A percentile compares a stretch with the other conserved stretches of the same genome.
Conservation (phyloP, 2,329 filamentous ascomycete genomes). For the Colletotrichum musae region DNA sequence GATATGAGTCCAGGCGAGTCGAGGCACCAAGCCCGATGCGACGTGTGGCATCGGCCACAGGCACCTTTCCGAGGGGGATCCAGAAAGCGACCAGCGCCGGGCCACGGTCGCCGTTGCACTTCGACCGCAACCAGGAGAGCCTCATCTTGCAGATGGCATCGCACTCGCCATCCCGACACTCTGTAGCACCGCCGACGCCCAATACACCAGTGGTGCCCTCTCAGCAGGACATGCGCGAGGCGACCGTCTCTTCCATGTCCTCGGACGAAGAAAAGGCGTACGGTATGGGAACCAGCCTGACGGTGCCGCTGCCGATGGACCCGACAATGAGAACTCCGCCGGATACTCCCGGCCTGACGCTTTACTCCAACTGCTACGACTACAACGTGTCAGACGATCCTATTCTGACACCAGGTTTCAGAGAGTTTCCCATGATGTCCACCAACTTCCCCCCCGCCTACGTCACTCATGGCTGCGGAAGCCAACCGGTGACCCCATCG, state of each 20-base stretch:
- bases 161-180: constrained; percentile 59
- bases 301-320: constrained; percentile 51
- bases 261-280: constrained; percentile 55
- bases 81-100: constrained; percentile 54
- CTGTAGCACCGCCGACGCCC: constrained; percentile 64
- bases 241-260: constrained; percentile 54
- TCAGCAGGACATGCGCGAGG: constrained; percentile 56
- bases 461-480: constrained; percentile 56
- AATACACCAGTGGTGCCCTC: constrained; percentile 61
- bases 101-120: constrained; percentile 60
- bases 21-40: constrained; percentile 66
- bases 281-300: constrained; percentile 41
- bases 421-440: constrained; percentile 57
- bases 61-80: constrained; percentile 57
- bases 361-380: constrained; percentile 53
- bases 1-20: constrained; percentile 60
- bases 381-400: constrained; percentile 62
- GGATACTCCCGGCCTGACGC: constrained; percentile 65
- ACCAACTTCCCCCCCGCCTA: constrained; percentile 62
- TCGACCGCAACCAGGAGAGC: constrained; percentile 62
- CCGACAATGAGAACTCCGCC: constrained; percentile 67
- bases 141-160: constrained; percentile 56
- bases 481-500: constrained; percentile 65
- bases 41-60: constrained; percentile 67
- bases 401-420: constrained; percentile 63